Base-by-base conservation (phyloP, 495 filamentous ascomycete genomes). In the Friedmanniomyces endolithicus region DNA sequence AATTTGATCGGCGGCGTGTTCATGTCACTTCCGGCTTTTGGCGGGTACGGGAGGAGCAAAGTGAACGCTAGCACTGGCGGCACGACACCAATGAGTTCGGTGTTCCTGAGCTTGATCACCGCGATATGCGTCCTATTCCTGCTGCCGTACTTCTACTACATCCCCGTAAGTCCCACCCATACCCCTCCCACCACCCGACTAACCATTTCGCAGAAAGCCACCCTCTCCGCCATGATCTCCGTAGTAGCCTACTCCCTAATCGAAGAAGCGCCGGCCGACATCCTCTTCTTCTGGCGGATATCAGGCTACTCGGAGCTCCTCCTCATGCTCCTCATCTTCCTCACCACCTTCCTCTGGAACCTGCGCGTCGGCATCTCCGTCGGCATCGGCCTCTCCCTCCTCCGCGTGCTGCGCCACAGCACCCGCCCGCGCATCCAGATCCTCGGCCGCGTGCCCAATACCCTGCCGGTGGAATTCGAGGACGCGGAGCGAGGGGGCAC, bases 361-460 rank as follows among this genome's bases (percentile, higher is more conserved):
- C 57, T 72, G 40, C 68, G 69, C 48, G 64, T 63, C 48, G 63
- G 63, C 53, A 65, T 65, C 51, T 52, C 56, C 19, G 63, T 63
- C 44, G 63, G 63, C 46, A 65, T 65, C 41, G 63, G 63, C 50
- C 57, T 65, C n/a, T 63, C 60, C 9, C 74, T 96, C 33, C 76
- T 99, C 33, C 85, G 87, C 35, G 84, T 97, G 33, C 87, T 99
- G 64, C 83, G 84, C 45, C 88, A 96, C 67, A 77, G 81, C 23
- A 96, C 94, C 0, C 82, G 88, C 40, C 88, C 92, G 4, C 85
- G 92, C 27, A 99, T 99, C 62, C 90, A 97, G 71, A 99, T 99
- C 65, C 76, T 99, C 0, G 94, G 94, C 31, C 85, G 89, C 44
- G 80, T 95, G 1, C 83, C 87, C 4, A 88, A 87, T 20, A 90